These are phyloP conservation scores for Persicaria maculosa DNA, from an alignment of 148 eudicot genomes.

Conservation along the genomic window DNA sequence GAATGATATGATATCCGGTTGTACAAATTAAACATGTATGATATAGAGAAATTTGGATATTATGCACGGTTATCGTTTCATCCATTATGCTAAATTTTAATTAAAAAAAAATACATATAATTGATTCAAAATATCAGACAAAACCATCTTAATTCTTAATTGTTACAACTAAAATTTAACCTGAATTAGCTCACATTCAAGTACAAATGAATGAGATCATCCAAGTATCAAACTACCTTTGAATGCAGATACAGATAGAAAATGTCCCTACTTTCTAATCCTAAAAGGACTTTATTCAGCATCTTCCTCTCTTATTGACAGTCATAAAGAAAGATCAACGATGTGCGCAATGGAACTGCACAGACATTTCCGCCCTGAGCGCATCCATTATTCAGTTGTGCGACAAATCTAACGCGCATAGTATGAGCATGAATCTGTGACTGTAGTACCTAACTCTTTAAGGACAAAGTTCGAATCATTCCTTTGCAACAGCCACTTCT, in stretches of 20 bases:
- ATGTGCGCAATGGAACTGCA: not conserved
- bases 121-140: no score
- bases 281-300: not conserved
- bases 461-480: not conserved
- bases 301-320: not conserved
- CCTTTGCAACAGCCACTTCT: not conserved
- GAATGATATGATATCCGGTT: no score
- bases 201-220: not conserved
- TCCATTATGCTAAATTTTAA: no score
- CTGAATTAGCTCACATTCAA: not conserved
- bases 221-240: not conserved
- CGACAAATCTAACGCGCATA: not conserved
- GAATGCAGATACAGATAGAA: not conserved
- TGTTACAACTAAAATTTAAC: no score
- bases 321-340: not conserved
- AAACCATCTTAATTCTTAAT: no score
- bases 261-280: not conserved
- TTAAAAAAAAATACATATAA: no score
- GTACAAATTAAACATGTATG: no score
- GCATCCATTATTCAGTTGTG: not conserved
- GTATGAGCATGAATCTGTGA: not conserved
- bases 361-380: not conserved
- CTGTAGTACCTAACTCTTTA: not conserved
- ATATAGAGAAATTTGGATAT: no score
- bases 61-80: no score